These are phyloP conservation scores for Tolypocladium pustulatum DNA, from an alignment of 2,329 filamentous ascomycete genomes.

Conservation along the genomic window DNA sequence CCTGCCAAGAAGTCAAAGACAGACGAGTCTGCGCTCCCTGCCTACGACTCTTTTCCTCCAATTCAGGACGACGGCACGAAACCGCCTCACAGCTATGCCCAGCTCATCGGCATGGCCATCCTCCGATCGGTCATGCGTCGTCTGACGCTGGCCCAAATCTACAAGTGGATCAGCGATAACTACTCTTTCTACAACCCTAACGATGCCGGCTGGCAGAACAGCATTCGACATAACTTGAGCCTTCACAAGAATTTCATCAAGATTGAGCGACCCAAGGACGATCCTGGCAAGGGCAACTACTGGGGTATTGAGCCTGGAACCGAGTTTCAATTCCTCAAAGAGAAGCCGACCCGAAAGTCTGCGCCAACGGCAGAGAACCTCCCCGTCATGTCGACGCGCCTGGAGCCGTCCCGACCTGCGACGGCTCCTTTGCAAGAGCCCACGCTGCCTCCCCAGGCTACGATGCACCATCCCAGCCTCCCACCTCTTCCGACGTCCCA, in stretches of 20 bases:
- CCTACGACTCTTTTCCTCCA: conserved; percentile 67
- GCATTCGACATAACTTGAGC: conserved; percentile 95
- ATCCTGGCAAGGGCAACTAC: conserved; percentile 95
- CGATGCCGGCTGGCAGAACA: conserved; percentile 96
- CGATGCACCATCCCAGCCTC: conserved; percentile 25
- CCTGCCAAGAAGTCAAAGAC: conserved; percentile 57
- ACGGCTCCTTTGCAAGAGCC: conserved; percentile 31
- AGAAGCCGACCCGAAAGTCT: conserved; percentile 59
- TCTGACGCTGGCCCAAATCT: conserved; percentile 87
- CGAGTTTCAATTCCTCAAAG: conserved; percentile 81
- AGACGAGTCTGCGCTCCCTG: conserved; percentile 48
- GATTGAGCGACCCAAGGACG: conserved; percentile 90
- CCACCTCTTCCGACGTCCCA: conserved; percentile 28
- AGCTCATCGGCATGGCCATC: conserved; percentile 94
- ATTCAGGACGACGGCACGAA: conserved; percentile 82
- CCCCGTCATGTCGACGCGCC: conserved; percentile 45
- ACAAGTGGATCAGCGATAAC: conserved; percentile 98
- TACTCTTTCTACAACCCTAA: conserved; percentile 78
- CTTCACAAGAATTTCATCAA: conserved; percentile 96
- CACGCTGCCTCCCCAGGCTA: conserved; percentile 34
- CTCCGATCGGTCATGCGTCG: conserved; percentile 73
- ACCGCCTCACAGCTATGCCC: conserved; percentile 86
- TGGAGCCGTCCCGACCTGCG: conserved; percentile 38
- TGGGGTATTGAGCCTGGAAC: conserved; percentile 89
- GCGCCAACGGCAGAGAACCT: conserved; percentile 46